Conservation (phyloP, 2,329 filamentous ascomycete genomes). For the Penicillium sp. region DNA sequence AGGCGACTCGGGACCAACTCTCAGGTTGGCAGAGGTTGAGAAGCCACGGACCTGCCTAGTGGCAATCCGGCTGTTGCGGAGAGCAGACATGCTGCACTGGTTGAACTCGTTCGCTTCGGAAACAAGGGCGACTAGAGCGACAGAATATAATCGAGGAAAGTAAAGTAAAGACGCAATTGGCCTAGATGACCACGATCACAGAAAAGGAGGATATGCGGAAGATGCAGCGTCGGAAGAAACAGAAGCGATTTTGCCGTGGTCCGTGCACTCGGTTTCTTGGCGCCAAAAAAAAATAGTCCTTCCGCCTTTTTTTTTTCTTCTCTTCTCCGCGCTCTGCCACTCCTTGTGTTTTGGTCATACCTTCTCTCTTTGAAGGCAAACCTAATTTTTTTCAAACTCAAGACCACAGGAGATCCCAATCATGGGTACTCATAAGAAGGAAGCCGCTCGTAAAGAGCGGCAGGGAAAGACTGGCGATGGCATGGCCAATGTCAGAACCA, state of each 20-base stretch:
- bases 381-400: conserved; percentile 17
- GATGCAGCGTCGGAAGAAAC: conserved; percentile 25
- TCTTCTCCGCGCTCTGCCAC: conserved; percentile 32
- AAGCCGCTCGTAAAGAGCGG: conserved; percentile 73
- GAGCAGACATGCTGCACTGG: conserved; percentile 33
- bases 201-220: conserved; percentile 19
- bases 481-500: conserved; percentile 84
- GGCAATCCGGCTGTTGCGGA: conserved; percentile 36
- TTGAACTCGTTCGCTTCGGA: not conserved
- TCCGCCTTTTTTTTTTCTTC: conserved; percentile 27
- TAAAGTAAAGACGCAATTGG: conserved; percentile 6
- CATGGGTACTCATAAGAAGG: conserved; percentile 93
- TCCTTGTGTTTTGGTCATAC: conserved; percentile 24
- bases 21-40: conserved; percentile 33
- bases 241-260: conserved; percentile 40
- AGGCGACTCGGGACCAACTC: conserved; percentile 69
- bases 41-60: conserved; percentile 40
- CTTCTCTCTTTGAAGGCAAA: conserved; percentile 26
- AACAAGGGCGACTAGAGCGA: not conserved
- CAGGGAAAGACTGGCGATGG: conserved; percentile 82
- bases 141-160: not conserved
- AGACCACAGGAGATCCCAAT: conserved; percentile 27
- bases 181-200: conserved; percentile 3
- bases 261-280: conserved; percentile 37
- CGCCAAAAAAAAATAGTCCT: conserved; percentile 32